These are phyloP conservation scores for Colletotrichum lini DNA, from an alignment of 2,329 filamentous ascomycete species.

Conservation along the genomic window DNA sequence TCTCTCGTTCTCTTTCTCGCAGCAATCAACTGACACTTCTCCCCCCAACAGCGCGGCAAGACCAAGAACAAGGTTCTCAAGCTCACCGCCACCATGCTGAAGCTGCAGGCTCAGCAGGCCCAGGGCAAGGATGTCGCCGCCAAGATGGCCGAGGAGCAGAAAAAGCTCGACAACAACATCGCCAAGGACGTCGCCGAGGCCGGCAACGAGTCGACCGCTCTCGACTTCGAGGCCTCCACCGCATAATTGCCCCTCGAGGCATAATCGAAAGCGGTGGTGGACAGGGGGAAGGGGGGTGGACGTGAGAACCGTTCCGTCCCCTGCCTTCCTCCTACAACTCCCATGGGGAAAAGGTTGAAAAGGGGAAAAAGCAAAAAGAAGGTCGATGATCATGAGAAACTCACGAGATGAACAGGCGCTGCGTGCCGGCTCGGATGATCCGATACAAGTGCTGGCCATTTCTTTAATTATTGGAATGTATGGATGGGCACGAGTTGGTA, in stretches of 20 bases:
- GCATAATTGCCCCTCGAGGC: constrained; percentile 4
- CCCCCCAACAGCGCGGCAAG: constrained; percentile 61
- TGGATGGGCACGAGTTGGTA: constrained; percentile 24
- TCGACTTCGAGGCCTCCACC: constrained; percentile 41
- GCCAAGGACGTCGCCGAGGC: constrained; percentile 61
- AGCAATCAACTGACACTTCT: background rate
- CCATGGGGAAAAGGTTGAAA: background rate
- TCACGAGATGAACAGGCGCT: constrained; percentile 30
- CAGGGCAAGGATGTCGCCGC: constrained; percentile 63
- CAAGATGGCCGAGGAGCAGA: constrained; percentile 62
- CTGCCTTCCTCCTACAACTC: background rate
- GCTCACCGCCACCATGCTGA: constrained; percentile 65
- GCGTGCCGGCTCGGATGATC: constrained; percentile 40
- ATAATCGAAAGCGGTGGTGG: background rate
- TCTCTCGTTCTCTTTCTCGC: background rate
- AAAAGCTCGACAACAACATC: constrained; percentile 69
- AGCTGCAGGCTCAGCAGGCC: constrained; percentile 65
- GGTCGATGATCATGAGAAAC: constrained; percentile 27
- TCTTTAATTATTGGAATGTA: constrained; percentile 33
- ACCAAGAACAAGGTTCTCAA: constrained; percentile 75
- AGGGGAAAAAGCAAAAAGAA: background rate
- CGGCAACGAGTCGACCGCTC: constrained; percentile 59
- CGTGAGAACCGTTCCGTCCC: background rate
- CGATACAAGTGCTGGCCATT: constrained; percentile 38
- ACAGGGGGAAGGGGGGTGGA: background rate